phyloP scores from a whole-genome alignment of 352 stramenopile species.

The Pythium aquatile region DNA sequence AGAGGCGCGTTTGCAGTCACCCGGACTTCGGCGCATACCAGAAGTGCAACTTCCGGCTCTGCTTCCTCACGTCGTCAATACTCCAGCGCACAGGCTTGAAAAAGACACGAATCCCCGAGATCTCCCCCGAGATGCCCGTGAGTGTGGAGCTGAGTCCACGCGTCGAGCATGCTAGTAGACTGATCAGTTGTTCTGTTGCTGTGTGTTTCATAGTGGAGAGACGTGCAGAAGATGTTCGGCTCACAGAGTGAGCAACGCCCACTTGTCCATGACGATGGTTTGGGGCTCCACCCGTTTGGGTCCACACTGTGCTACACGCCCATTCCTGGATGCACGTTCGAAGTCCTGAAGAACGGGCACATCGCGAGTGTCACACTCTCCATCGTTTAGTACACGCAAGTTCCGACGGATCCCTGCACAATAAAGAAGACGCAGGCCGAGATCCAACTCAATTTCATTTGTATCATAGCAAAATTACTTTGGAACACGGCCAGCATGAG shows the following conservation, averaged over 20 bases:
- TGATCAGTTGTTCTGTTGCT: neutral
- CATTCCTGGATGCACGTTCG: slow-evolving; percentile 71
- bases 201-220: slow-evolving; percentile 35
- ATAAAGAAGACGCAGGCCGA: neutral
- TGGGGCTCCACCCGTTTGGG: slow-evolving; percentile 75
- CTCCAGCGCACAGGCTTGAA: slow-evolving; percentile 47
- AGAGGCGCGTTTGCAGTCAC: slow-evolving; percentile 36
- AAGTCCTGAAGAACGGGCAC: slow-evolving; percentile 80
- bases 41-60: slow-evolving; percentile 83
- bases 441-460: slow-evolving; percentile 17
- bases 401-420: neutral
- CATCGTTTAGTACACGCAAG: slow-evolving; percentile 7
- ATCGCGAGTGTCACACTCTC: slow-evolving; percentile 73
- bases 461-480: slow-evolving; percentile 7
- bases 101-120: slow-evolving; percentile 43
- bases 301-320: slow-evolving; percentile 78
- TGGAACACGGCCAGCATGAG: neutral
- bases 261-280: slow-evolving; percentile 73
- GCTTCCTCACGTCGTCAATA: slow-evolving; percentile 41
- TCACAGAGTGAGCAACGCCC: slow-evolving; percentile 49
- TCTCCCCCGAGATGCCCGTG: slow-evolving; percentile 73
- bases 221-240: slow-evolving; percentile 61
- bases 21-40: slow-evolving; percentile 80
- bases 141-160: neutral
- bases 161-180: neutral